Percentiles rank a stretch among this genome's conserved stretches.
Evolutionary conservation across 805 yeast species (phyloP).

Genomic region (Candida quercuum): DNA sequence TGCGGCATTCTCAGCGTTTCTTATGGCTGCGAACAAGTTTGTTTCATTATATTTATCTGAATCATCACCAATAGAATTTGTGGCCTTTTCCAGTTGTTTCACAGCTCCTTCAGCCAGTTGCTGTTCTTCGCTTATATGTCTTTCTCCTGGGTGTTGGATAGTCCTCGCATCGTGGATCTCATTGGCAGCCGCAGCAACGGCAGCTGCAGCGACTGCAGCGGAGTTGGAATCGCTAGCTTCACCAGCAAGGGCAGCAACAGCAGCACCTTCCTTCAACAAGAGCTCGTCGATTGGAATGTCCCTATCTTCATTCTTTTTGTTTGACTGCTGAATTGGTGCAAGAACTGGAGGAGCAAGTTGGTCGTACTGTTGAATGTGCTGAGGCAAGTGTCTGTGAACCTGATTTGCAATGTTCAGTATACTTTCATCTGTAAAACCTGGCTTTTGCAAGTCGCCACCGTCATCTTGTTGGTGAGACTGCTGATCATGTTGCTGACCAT

Average conservation of each 20-base stretch:
- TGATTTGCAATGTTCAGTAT: slow-evolving; percentile 8
- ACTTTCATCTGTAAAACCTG: background rate
- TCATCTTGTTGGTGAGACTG: slow-evolving; percentile 7
- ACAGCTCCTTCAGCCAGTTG: slow-evolving; percentile 1
- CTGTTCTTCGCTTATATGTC: slow-evolving; percentile 1
- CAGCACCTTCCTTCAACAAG: slow-evolving; percentile 10
- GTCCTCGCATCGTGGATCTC: background rate
- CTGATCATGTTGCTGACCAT: slow-evolving; percentile 1
- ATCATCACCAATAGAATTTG: slow-evolving; percentile 1
- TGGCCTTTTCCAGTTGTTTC: slow-evolving; percentile 1
- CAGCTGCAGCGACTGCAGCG: background rate
- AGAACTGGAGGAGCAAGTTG: slow-evolving; percentile 5
- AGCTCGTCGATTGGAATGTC: slow-evolving; percentile 15
- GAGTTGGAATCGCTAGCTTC: slow-evolving; percentile 9
- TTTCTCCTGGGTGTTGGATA: slow-evolving; percentile 1
- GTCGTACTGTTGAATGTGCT: slow-evolving; percentile 5
- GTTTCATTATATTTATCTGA: slow-evolving; percentile 6
- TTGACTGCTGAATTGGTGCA: slow-evolving; percentile 9
- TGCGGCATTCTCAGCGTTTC: slow-evolving; percentile 8
- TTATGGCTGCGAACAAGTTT: slow-evolving; percentile 13
- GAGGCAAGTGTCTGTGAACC: slow-evolving; percentile 6
- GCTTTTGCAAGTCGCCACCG: slow-evolving; percentile 2
- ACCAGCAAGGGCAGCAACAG: slow-evolving; percentile 2
- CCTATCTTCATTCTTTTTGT: slow-evolving; percentile 8
- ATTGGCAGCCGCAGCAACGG: background rate